Evolutionary conservation across 345 rosid species (phyloP).

Genomic region (Eucalyptus polybractea): DNA sequence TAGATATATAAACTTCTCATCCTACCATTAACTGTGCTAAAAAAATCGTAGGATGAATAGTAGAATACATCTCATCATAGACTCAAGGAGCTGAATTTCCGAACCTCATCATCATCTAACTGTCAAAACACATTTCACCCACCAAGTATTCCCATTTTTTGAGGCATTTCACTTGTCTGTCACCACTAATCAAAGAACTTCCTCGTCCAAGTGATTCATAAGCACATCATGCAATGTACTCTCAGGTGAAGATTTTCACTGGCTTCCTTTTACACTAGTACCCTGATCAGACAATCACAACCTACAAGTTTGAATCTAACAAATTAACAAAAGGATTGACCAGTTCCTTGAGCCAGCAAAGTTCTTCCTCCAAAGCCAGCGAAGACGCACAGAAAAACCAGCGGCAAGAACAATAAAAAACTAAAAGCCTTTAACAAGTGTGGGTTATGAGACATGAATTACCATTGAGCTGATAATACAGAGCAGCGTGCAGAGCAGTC

Average conservation of each 20-base stretch:
- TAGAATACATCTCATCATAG: background rate
- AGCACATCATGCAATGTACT: background rate
- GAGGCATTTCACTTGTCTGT: background rate
- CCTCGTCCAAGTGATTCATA: background rate
- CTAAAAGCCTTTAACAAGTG: background rate
- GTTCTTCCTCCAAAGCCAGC: background rate
- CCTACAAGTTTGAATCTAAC: background rate
- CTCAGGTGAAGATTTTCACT: background rate
- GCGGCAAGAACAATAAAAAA: background rate
- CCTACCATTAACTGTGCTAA: background rate
- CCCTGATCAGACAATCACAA: background rate
- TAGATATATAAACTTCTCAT: background rate
- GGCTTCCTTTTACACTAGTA: background rate
- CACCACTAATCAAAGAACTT: background rate
- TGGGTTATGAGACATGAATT: background rate
- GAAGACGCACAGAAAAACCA: background rate
- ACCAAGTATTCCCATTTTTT: background rate
- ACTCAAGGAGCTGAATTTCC: background rate
- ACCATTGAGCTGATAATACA: constrained; percentile 6
- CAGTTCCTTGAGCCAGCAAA: background rate
- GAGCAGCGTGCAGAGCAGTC: constrained; percentile 7
- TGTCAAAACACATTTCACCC: background rate
- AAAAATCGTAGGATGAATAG: background rate
- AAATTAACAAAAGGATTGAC: background rate
- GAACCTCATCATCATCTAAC: background rate